These are phyloP conservation scores for Paramecium sexaurelia DNA, from an alignment of 73 alveolate species.

Conservation along the genomic window DNA sequence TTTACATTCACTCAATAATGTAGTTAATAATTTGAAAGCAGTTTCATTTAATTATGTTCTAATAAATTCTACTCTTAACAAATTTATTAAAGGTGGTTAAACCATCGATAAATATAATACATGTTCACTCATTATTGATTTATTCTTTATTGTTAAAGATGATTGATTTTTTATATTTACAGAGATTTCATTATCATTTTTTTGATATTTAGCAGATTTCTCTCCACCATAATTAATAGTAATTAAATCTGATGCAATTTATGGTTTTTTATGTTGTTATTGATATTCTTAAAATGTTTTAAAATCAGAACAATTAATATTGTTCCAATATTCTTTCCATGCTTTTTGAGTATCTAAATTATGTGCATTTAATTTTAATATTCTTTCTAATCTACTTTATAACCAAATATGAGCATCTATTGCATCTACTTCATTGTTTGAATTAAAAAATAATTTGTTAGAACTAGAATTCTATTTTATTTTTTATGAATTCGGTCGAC, in stretches of 20 bases:
- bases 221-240: not conserved
- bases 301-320: not conserved
- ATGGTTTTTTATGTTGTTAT: not conserved
- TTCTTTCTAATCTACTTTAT: constrained; percentile 12
- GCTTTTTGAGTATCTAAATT: not conserved
- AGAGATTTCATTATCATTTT: not conserved
- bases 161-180: not conserved
- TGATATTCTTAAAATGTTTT: constrained; percentile 30
- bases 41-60: not conserved
- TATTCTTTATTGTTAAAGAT: not conserved
- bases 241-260: not conserved
- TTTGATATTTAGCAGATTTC: not conserved
- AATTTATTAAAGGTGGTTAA: not conserved
- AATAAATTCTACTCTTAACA: not conserved
- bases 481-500: constrained; percentile 25
- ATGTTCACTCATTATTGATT: not conserved
- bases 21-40: not conserved
- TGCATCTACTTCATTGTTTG: constrained; percentile 4
- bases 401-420: not conserved
- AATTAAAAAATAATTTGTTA: not conserved
- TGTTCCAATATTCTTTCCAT: not conserved
- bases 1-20: not conserved
- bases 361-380: not conserved
- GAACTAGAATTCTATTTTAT: not conserved
- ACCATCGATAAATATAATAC: not conserved